Percentiles rank a stretch among this genome's conserved stretches.
phyloP scores from a whole-genome alignment of 2,329 filamentous ascomycete genomes.

The Colletotrichum cordylinicola region DNA sequence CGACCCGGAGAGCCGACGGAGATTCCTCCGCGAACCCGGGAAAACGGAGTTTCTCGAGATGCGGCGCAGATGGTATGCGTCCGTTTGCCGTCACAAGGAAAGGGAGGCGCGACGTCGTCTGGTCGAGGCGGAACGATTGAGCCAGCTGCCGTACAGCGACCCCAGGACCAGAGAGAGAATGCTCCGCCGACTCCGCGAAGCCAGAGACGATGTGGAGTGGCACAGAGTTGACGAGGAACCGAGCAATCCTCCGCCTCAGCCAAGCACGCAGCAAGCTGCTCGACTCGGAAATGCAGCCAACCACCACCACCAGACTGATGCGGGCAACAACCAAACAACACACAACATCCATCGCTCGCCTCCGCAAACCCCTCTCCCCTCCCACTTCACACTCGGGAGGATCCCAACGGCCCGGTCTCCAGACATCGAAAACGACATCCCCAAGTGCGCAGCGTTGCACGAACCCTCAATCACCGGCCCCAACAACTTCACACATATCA shows the following conservation, averaged over 20 bases:
- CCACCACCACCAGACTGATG: no score
- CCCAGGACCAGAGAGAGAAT: background rate
- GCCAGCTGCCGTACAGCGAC: background rate
- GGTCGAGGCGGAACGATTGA: background rate
- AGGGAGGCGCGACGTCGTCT: background rate
- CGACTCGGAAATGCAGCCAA: background rate
- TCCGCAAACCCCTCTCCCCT: background rate
- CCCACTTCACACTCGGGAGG: background rate
- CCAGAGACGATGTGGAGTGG: background rate
- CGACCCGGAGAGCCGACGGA: background rate
- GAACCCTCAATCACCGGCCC: background rate
- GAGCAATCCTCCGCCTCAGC: background rate
- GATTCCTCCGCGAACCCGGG: background rate
- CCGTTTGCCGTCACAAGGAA: background rate
- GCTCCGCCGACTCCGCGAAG: background rate
- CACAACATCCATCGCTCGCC: background rate
- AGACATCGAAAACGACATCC: background rate
- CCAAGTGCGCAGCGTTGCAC: background rate
- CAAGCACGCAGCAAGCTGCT: background rate
- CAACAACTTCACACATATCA: background rate
- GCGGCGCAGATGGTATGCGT: background rate
- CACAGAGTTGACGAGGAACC: background rate
- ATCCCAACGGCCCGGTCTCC: background rate
- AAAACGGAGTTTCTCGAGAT: background rate
- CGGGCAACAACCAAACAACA: background rate